Conservation (phyloP, 345 rosid species). For the Angophora floribunda region DNA sequence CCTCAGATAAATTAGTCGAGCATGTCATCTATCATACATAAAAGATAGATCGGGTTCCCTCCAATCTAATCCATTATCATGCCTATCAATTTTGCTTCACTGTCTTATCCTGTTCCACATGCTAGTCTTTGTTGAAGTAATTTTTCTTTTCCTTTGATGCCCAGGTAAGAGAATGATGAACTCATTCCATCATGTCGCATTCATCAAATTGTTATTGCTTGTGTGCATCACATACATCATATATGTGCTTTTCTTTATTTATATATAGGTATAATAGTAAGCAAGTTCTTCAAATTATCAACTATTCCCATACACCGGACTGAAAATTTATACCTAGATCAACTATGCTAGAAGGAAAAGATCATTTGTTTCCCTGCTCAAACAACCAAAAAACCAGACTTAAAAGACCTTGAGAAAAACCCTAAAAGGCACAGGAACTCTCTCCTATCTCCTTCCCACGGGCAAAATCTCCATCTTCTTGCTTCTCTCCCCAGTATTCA, state of each 20-base stretch:
- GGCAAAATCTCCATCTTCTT: slow-evolving; percentile 51
- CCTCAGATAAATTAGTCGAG: background rate
- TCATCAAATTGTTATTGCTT: background rate
- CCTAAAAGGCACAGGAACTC: slow-evolving; percentile 34
- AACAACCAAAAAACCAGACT: slow-evolving; percentile 24
- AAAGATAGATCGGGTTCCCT: background rate
- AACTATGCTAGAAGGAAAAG: background rate
- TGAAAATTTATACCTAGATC: background rate
- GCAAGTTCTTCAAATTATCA: background rate
- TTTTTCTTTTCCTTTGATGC: background rate
- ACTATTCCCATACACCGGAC: background rate
- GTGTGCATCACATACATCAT: background rate
- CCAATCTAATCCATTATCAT: background rate
- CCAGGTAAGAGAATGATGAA: background rate
- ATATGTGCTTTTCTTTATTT: background rate
- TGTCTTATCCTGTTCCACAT: background rate
- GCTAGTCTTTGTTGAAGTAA: background rate
- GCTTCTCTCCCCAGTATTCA: slow-evolving; percentile 37
- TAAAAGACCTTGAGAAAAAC: slow-evolving; percentile 31
- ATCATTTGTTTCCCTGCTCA: too few species aligned
- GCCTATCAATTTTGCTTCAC: background rate
- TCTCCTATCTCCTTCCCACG: slow-evolving; percentile 43
- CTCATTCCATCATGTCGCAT: background rate
- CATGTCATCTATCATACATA: background rate
- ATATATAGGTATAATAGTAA: background rate